Evolutionary conservation across 1,284 basidiomycete genomes (phyloP).

Genomic region (Cystobasidiaceae sp.): DNA sequence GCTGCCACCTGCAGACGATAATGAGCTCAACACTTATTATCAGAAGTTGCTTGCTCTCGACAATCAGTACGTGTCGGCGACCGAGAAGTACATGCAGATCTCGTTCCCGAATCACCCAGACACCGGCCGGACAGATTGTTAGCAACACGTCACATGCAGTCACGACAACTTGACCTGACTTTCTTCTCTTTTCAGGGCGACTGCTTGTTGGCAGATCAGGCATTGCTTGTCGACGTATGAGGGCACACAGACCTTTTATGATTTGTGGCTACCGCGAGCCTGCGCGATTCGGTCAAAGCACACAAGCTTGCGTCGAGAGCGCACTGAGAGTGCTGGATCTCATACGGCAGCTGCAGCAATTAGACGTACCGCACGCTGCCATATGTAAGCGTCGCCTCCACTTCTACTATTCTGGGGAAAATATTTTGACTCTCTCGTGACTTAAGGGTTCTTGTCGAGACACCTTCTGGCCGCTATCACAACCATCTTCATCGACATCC

Average conservation of each 20-base stretch:
- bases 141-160: not conserved
- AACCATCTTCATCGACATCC: not conserved
- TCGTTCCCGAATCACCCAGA: no score
- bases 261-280: conserved; percentile 14
- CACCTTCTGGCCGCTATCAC: not conserved
- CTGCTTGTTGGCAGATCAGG: conserved; percentile 1
- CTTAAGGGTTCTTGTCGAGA: not conserved
- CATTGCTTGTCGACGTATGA: conserved; percentile 2
- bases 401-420: not conserved
- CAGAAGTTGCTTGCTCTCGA: not conserved
- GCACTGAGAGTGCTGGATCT: not conserved
- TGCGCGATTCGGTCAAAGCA: conserved; percentile 6
- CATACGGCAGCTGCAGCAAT: not conserved
- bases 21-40: not conserved
- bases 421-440: not conserved
- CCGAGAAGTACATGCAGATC: not conserved
- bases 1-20: not conserved
- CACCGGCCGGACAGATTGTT: no score
- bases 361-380: not conserved
- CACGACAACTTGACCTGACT: not conserved
- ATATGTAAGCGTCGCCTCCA: not conserved
- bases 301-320: not conserved
- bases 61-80: not conserved
- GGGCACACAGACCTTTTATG: conserved; percentile 13
- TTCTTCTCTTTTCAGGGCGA: not conserved